phyloP scores from a whole-genome alignment of 306 rosid genomes.

The Cicer judaicum region DNA sequence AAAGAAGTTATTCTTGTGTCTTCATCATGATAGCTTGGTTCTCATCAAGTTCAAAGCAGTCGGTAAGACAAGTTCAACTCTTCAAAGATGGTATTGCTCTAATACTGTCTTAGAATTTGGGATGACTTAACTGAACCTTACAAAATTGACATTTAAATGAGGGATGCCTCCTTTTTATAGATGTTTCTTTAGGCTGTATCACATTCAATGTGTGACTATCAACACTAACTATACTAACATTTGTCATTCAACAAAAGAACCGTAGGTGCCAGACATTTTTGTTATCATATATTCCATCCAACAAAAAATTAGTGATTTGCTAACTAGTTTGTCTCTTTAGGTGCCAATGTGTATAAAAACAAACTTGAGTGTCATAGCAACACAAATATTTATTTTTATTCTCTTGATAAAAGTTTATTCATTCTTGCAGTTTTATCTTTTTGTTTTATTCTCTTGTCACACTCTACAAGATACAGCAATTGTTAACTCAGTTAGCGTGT shows the following conservation, averaged over 20 bases:
- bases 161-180: neutral
- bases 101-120: neutral
- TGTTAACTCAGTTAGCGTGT: neutral
- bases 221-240: neutral
- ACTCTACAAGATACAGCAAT: conserved; percentile 17
- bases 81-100: neutral
- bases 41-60: too few species aligned
- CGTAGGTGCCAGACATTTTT: neutral
- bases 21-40: too few species aligned
- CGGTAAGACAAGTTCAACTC: neutral
- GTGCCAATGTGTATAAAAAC: neutral
- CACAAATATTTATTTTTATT: neutral
- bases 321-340: neutral
- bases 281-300: neutral
- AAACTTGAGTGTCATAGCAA: neutral
- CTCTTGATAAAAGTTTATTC: neutral
- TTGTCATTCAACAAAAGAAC: neutral
- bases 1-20: too few species aligned
- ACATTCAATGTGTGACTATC: neutral
- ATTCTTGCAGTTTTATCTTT: conserved; percentile 13
- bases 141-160: neutral
- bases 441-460: conserved; percentile 38
- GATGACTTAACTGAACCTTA: neutral
- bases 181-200: neutral
- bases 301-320: neutral